Conservation (phyloP, 305 asterid genomes). For the Fraxinus angustifolia region DNA sequence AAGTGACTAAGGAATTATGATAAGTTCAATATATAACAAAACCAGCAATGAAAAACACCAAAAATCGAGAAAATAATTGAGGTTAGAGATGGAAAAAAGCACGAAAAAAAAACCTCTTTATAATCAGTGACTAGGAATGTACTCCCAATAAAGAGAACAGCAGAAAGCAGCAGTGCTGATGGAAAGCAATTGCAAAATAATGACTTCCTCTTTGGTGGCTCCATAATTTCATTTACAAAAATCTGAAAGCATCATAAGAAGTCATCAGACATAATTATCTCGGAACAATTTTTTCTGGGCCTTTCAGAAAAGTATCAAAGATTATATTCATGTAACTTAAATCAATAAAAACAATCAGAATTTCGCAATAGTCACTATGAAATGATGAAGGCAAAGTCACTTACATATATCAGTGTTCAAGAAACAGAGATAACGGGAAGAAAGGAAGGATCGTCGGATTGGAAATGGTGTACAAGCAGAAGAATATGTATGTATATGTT, state of each 20-base stretch:
- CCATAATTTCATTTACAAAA: conserved; percentile 23
- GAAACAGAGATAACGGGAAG: background rate
- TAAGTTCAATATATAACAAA: background rate
- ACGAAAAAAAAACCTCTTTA: conserved; percentile 39
- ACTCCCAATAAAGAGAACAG: conserved; percentile 43
- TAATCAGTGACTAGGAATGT: conserved; percentile 36
- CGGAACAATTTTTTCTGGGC: background rate
- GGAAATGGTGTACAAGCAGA: background rate
- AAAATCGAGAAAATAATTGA: background rate
- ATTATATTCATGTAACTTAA: background rate
- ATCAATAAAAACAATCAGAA: background rate
- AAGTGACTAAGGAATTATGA: background rate
- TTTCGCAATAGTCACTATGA: background rate
- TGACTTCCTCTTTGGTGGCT: conserved; percentile 36
- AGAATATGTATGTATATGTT: background rate
- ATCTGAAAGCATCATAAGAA: conserved; percentile 21
- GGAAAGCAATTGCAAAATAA: conserved; percentile 39
- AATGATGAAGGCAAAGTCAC: background rate
- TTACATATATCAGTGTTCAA: conserved; percentile 14
- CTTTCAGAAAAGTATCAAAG: background rate
- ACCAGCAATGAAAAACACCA: background rate
- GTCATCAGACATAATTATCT: background rate
- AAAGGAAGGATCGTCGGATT: background rate
- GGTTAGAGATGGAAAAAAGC: background rate
- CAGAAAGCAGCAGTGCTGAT: conserved; percentile 41